Conservation (phyloP, 495 filamentous ascomycete genomes). For the Aspergillus panamensis region DNA sequence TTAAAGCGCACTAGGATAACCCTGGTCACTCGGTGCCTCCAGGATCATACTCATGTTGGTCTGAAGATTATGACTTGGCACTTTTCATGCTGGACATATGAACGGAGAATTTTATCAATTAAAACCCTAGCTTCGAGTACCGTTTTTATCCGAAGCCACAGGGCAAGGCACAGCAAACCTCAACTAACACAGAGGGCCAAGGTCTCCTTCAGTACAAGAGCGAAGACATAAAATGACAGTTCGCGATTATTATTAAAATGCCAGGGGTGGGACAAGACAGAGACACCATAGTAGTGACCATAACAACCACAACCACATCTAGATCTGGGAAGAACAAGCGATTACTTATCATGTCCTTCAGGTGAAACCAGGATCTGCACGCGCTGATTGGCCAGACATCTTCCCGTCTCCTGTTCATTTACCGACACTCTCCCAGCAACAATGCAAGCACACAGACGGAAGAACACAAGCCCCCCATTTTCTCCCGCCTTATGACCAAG, state of each 20-base stretch:
- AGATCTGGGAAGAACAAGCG: slow-evolving; percentile 5
- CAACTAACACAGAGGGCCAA: too few species aligned
- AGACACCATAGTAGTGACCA: too few species aligned
- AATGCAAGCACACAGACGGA: neutral
- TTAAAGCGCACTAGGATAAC: slow-evolving; percentile 14
- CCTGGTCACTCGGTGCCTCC: neutral
- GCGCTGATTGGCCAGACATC: neutral
- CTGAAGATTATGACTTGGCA: slow-evolving; percentile 8
- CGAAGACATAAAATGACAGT: too few species aligned
- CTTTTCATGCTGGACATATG: neutral
- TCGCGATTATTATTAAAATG: too few species aligned
- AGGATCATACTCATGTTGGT: neutral
- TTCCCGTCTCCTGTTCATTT: neutral
- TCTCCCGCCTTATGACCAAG: neutral
- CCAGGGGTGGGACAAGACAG: neutral
- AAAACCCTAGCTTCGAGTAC: slow-evolving; percentile 4
- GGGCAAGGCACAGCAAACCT: neutral
- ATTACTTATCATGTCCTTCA: neutral
- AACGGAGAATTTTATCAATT: neutral
- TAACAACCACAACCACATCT: neutral
- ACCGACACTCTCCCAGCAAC: slow-evolving; percentile 1
- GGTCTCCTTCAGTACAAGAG: too few species aligned
- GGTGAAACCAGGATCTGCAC: neutral
- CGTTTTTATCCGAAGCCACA: slow-evolving; percentile 3
- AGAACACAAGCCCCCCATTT: neutral